Evolutionary conservation across 2,329 filamentous ascomycete species (phyloP).

Genomic region (Trichoderma sp.): DNA sequence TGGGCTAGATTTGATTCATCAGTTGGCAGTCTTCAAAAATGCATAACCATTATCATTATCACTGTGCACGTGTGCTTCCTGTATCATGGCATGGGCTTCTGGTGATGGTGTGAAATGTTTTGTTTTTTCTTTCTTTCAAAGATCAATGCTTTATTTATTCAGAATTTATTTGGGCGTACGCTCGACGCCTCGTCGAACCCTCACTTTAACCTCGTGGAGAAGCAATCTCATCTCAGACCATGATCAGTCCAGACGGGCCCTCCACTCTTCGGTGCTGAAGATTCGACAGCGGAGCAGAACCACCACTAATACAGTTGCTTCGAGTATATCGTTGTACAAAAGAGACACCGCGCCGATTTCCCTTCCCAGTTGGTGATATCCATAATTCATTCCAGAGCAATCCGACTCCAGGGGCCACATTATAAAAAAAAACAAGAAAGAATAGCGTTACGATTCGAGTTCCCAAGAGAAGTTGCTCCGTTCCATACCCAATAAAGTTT

Average conservation of each 20-base stretch:
- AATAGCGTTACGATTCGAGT: constrained; percentile 25
- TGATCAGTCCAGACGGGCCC: constrained; percentile 34
- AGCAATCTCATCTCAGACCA: constrained; percentile 39
- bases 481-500: constrained; percentile 31
- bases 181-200: constrained; percentile 63
- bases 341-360: constrained; percentile 40
- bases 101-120: constrained; percentile 6
- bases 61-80: constrained; percentile 12
- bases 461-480: constrained; percentile 16
- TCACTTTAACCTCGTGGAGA: constrained; percentile 72
- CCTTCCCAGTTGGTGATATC: constrained; percentile 30
- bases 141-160: constrained; percentile 34
- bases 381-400: constrained; percentile 35
- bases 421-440: constrained; percentile 23
- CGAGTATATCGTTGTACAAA: constrained; percentile 50
- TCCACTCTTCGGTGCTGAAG: constrained; percentile 69
- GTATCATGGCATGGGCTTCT: constrained; percentile 3
- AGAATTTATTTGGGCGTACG: constrained; percentile 47
- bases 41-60: constrained; percentile 10
- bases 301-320: constrained; percentile 45
- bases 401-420: constrained; percentile 27
- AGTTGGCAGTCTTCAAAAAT: not conserved
- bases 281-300: constrained; percentile 61
- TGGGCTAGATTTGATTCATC: not conserved
- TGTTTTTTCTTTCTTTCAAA: constrained; percentile 12